Base-by-base conservation (phyloP, 139 green algal species). In the Volvox africanus region DNA sequence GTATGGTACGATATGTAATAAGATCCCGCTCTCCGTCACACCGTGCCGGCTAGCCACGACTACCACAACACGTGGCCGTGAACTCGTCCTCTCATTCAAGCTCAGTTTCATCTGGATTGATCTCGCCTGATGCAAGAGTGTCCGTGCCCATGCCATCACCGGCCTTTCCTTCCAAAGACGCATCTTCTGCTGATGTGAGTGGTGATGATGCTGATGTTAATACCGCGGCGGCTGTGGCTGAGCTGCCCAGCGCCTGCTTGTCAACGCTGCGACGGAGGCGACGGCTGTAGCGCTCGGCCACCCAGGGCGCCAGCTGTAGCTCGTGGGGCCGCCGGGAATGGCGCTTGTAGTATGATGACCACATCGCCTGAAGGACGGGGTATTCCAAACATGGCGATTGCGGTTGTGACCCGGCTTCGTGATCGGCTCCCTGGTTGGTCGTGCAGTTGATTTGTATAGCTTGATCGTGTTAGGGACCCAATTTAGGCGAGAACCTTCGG, bases 231-330 rank as follows among this genome's bases (percentile, higher is more conserved):
- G 65, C 65, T 28, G 65, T 73, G 21, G 21, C 65, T 73, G 65
- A 28, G 21, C 65, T 24, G 32, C 62, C 67, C 83, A 28, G 61
- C 14, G 83, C n/a, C 67, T 80, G 67, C 36, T 80, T 61, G 0
- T 62, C 65, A 6, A 80, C n/a, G 65, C 65, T 61, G 26, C 68
- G 67, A 16, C 83, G 85, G 37, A 44, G 69, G 24, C 85, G 69
- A 9, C 85, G 37, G 85, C 85, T 89, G 68, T 89, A 89, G 16
- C 85, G 85, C 44, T 89, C 85, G 3, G 85, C 85, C 85, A 89
- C 85, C 85, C 85, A 89, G 85, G 85, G 85, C 37, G 85, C 85
- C 16, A 89, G 85, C 69, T 67, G 36, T 21, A 89, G 33, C 18
- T 89, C 85, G 1, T 67, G 28, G 24, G 85, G 85, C 19, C 16